Conservation (phyloP, 23 red algal species). For the Gracilaria vermiculophylla region DNA sequence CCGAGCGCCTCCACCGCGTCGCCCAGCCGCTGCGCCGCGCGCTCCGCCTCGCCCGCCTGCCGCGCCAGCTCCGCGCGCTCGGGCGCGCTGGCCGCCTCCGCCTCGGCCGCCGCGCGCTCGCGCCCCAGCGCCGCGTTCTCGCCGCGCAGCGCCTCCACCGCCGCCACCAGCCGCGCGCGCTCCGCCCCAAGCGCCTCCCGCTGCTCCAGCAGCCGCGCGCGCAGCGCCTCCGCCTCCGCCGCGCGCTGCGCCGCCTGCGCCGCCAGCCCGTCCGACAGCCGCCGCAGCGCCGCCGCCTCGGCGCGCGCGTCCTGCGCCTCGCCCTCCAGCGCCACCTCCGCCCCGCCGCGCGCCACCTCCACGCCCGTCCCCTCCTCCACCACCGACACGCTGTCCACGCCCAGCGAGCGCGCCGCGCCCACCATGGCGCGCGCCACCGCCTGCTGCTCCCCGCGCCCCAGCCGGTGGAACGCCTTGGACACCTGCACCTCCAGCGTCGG, state of each 20-base stretch:
- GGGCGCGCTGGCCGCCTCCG: slow-evolving; percentile 49
- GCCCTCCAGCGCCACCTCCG: slow-evolving; percentile 48
- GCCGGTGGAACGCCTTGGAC: slow-evolving; percentile 18
- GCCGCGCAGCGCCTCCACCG: not conserved
- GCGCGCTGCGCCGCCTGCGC: slow-evolving; percentile 19
- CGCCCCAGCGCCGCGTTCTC: slow-evolving; percentile 35
- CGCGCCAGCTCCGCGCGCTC: slow-evolving; percentile 59
- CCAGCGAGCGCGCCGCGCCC: slow-evolving; percentile 2
- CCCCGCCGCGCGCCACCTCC: slow-evolving; percentile 42
- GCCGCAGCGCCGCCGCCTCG: slow-evolving; percentile 39
- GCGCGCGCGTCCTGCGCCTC: slow-evolving; percentile 39
- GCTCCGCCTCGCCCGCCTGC: slow-evolving; percentile 52
- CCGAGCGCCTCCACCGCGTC: slow-evolving; percentile 43
- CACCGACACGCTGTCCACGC: slow-evolving; percentile 29
- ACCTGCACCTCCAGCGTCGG: slow-evolving; percentile 63
- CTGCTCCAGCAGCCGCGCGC: slow-evolving; percentile 27
- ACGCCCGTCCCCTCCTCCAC: slow-evolving; percentile 44
- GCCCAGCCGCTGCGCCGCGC: slow-evolving; percentile 37
- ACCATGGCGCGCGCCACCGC: not conserved
- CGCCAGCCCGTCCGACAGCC: slow-evolving; percentile 31
- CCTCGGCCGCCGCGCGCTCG: slow-evolving; percentile 43
- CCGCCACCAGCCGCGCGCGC: not conserved
- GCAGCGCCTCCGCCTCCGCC: slow-evolving; percentile 17
- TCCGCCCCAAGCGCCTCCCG: slow-evolving; percentile 43
- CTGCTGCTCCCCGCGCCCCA: slow-evolving; percentile 7